phyloP scores from a whole-genome alignment of 805 yeast genomes.

The Yamadazyma sp. region DNA sequence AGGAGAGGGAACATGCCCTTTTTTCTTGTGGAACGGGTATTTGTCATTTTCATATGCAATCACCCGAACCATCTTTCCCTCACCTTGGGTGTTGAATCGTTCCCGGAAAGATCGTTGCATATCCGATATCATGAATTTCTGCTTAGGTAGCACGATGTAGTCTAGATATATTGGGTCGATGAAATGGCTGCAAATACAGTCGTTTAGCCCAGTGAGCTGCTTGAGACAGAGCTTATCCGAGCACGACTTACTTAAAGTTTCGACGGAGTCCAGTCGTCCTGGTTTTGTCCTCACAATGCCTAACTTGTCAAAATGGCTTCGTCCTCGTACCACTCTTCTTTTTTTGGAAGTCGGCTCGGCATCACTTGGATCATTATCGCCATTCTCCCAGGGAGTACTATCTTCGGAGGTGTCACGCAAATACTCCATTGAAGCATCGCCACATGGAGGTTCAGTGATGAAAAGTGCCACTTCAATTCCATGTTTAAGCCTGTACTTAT shows the following conservation, averaged over 20 bases:
- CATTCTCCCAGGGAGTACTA: conserved; percentile 21
- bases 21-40: conserved; percentile 27
- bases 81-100: conserved; percentile 17
- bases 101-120: conserved; percentile 43
- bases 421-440: conserved; percentile 73
- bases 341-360: conserved; percentile 4
- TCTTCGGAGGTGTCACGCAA: conserved; percentile 15
- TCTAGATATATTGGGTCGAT: conserved; percentile 40
- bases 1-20: conserved; percentile 26
- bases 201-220: conserved; percentile 58
- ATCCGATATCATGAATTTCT: conserved; percentile 25
- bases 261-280: conserved; percentile 76
- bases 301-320: conserved; percentile 51
- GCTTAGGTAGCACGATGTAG: conserved; percentile 50
- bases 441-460: conserved; percentile 83
- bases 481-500: conserved; percentile 30
- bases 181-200: conserved; percentile 39
- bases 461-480: conserved; percentile 55
- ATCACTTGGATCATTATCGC: conserved; percentile 3
- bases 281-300: conserved; percentile 91
- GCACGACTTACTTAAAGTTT: conserved; percentile 80
- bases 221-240: conserved; percentile 75
- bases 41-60: conserved; percentile 22
- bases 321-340: conserved; percentile 48
- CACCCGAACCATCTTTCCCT: conserved; percentile 19